Base-by-base conservation (phyloP, 495 filamentous ascomycete genomes). In the Endocarpon pusillum region DNA sequence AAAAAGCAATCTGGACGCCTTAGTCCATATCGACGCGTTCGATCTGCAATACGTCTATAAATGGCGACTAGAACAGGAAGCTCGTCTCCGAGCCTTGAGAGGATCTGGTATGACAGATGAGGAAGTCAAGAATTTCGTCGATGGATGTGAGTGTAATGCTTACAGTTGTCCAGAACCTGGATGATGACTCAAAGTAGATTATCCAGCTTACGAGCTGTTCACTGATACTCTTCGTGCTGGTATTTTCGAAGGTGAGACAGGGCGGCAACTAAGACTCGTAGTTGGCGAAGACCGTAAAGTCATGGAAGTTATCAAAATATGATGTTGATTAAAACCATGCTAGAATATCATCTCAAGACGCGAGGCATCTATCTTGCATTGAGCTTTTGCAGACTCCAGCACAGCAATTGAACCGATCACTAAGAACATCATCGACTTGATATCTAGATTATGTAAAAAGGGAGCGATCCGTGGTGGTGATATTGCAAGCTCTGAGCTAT, bases 11-110 rank as follows among this genome's bases (percentile, higher is more conserved):
- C 67, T 93, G 23, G 71, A 89, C 52, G 79, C 81, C 9, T 70
- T 94, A 48, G 70, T 94, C 28, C 86, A 93, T 52, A 74, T 94
- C 39, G 87, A 96, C 48, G 80, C 87, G 8, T 66, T 79, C 47
- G 58, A 91, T 37, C 64, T 62, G 11, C 60, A 62, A 36, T 91
- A 64, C 45, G 87, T 94, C 24, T 96, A 94, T 48, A 72, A 70
- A 39, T 94, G 87, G 87, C 73, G 87, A 12, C 54, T 72, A 36
- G 61, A 96, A 50, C 83, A 91, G 50, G 87, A 96, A 53, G 63
- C 59, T 17, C 63, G 61, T 33, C 58, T 94, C 42, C 63, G 79
- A 12, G 57, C 53, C 9, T 49, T 62, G 28, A 81, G 65, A 46
- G 76, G 78, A 17, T 61, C 53, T 11, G 85, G 81, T 21, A 94